A percentile compares a stretch with the other conserved stretches of the same genome.
Conservation (phyloP, 768 basidiomycete species). For the Antrodiella citrinella region DNA sequence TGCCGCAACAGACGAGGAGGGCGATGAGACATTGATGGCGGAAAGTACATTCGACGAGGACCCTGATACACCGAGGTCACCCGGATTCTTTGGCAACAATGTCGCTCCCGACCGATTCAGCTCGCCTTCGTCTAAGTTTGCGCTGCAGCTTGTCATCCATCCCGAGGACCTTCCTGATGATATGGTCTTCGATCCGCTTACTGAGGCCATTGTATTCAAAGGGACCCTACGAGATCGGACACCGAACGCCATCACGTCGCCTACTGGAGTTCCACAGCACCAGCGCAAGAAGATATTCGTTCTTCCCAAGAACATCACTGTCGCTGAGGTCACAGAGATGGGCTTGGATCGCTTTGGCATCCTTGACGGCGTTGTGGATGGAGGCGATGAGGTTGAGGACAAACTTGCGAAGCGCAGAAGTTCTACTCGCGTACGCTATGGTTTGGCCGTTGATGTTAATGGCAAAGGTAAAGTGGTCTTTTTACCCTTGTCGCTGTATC, state of each 20-base stretch:
- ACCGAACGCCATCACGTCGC: conserved; percentile 34
- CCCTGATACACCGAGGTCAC: conserved; percentile 15
- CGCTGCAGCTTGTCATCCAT: conserved; percentile 80
- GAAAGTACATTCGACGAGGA: conserved; percentile 28
- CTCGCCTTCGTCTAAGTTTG: conserved; percentile 79
- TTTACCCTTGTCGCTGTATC: conserved; percentile 14
- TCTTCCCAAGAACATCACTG: conserved; percentile 91
- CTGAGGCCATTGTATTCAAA: conserved; percentile 91
- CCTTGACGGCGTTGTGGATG: conserved; percentile 94
- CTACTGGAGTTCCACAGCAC: conserved; percentile 44
- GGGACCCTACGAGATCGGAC: conserved; percentile 54
- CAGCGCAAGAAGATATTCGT: conserved; percentile 78
- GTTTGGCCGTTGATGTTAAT: conserved; percentile 49
- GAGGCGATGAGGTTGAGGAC: conserved; percentile 96
- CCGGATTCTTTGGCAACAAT: conserved; percentile 23
- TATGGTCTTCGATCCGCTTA: conserved; percentile 88
- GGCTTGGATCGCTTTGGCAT: conserved; percentile 93
- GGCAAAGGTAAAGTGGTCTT: conserved; percentile 61
- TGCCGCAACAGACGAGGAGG: conserved; percentile 31
- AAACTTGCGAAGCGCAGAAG: conserved; percentile 79
- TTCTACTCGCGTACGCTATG: conserved; percentile 71
- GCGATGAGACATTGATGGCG: conserved; percentile 32
- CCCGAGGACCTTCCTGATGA: conserved; percentile 90
- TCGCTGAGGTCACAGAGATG: conserved; percentile 92
- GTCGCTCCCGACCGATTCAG: conserved; percentile 68